Evolutionary conservation across 805 yeast species (phyloP), one percentile per base, ranked within the genome.

Genomic region (Saccharomycopsis guyanensis): DNA sequence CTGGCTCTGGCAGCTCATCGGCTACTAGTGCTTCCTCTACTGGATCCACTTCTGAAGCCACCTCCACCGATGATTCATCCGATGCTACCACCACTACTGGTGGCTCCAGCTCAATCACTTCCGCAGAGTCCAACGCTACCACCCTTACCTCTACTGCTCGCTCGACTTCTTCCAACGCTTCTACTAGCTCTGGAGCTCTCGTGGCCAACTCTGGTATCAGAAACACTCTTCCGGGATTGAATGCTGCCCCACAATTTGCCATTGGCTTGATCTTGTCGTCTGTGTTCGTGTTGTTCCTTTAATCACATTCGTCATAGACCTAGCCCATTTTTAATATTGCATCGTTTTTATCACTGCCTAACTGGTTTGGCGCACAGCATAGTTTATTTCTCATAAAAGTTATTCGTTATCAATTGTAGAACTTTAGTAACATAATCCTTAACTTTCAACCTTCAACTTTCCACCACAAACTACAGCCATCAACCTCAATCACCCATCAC

Each of bases 1-100:
- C 60, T 3, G 41, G 57, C 16, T 43, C 57, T 42, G 15, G 46
- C 40, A 32, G 48, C 4, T 45, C 45, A 19, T 13, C 35, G 8
- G 25, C 19, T 29, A n/a, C 50, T 29, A 25, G 49, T 10, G 15
- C 25, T 32, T 20, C 34, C n/a, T n/a, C 38, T 31, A 22, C 47
- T 42, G 37, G 18, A 4, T 13, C 37, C 45, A 32, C 20, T 15
- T 18, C 25, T 40, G 20, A 18, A 8, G 15, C 51, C 29, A 19
- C 39, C n/a, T 23, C 25, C 7, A 3, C 42, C 16, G 25, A 20
- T 16, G 22, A 39, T 24, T 12, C 31, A 12, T n/a, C 42, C 3
- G 23, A 12, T 10, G 13, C 27, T 25, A 18, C 22, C 27, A n/a
- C 12, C 31, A 34, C 45, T 23, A 19, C 23, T 13, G n/a, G 8